Percentiles rank a stretch among this genome's conserved stretches.
These are phyloP conservation scores for Cyclotella choctawhatcheeana DNA, from an alignment of 108 stramenopile genomes.

Conservation along the genomic window DNA sequence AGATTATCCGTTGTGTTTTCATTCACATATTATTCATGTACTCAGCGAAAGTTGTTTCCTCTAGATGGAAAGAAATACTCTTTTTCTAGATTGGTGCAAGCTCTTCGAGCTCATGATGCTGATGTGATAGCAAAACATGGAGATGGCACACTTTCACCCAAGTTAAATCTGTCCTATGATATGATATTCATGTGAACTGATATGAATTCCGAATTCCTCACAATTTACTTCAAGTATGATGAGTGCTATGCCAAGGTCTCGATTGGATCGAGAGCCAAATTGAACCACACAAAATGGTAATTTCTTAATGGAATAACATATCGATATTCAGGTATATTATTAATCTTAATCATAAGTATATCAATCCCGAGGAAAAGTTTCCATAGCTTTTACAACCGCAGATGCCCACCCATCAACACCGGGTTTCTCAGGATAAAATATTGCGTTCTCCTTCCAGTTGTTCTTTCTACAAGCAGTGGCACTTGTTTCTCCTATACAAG, in stretches of 20 bases:
- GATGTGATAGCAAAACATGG: constrained; percentile 5
- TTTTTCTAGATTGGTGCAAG: constrained; percentile 13
- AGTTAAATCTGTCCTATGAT: constrained; percentile 22
- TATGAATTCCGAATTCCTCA: too few relatives aligned
- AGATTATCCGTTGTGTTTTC: neutral
- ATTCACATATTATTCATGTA: neutral
- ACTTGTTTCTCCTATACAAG: constrained; percentile 89
- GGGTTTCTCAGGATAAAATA: constrained; percentile 84
- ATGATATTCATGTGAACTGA: neutral
- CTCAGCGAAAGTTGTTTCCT: too few relatives aligned
- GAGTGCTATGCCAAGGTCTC: too few relatives aligned
- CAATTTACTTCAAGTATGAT: too few relatives aligned
- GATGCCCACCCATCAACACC: constrained; percentile 84
- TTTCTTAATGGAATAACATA: too few relatives aligned
- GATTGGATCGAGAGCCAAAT: too few relatives aligned
- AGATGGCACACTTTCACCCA: neutral
- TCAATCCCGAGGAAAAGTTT: constrained; percentile 6
- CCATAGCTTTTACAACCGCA: constrained; percentile 43
- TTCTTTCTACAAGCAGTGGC: constrained; percentile 66
- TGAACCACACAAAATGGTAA: too few relatives aligned
- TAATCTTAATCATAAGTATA: too few relatives aligned
- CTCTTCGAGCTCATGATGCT: constrained; percentile 14
- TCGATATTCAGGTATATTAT: too few relatives aligned
- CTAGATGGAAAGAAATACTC: constrained; percentile 11
- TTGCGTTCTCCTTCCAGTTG: constrained; percentile 63